Base-by-base conservation (phyloP, 148 eudicot species). In the Rhododendron mucronatum region DNA sequence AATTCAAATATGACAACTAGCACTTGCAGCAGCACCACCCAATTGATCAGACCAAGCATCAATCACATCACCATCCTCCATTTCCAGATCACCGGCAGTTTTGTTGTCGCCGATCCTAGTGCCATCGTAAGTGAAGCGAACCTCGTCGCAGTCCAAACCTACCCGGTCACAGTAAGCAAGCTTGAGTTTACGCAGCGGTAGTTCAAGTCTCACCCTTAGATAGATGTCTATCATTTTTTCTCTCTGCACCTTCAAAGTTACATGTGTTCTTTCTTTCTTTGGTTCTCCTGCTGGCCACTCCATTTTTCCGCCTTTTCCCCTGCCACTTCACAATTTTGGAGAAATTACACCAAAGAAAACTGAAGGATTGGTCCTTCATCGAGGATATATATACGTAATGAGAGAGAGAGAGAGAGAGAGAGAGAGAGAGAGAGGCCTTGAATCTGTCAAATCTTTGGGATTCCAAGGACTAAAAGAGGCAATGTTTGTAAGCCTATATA, bases 221-320 rank as follows among this genome's bases (percentile, higher is more conserved):
- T 2, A 21, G 39, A 77, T 5, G 50, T 77, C 80, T 2, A 5
- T 3, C n/a, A 15, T 44, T 18, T 39, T 44, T 21, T 77, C 45
- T 44, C 16, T 77, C 51, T 77, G 80, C 80, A 77, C 80, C 23
- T 41, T 77, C 48, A 77, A n/a, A 21, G 80, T 41, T 77, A 77
- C 80, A 44, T 77, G 80, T 5, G 80, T 77, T 20, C 9, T 21
- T 44, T 77, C 26, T 77, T 21, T 18, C 26, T 37, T 21, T 16
- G 26, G 26, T 18, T 6, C 59, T 55, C 20, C 59, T 15, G 59
- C 67, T 21, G 67, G 26, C 26, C 3, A 5, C 26, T 61, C 67
- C 67, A 61, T 61, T 61, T 23, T 61, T 21, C 7, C 0, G 3
- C 26, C 28, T 61, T 61, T 61, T 61, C 10, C 9, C 67, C 11